Evolutionary conservation across 352 stramenopile genomes (phyloP).

Genomic region (Phytopythium oedochilum): DNA sequence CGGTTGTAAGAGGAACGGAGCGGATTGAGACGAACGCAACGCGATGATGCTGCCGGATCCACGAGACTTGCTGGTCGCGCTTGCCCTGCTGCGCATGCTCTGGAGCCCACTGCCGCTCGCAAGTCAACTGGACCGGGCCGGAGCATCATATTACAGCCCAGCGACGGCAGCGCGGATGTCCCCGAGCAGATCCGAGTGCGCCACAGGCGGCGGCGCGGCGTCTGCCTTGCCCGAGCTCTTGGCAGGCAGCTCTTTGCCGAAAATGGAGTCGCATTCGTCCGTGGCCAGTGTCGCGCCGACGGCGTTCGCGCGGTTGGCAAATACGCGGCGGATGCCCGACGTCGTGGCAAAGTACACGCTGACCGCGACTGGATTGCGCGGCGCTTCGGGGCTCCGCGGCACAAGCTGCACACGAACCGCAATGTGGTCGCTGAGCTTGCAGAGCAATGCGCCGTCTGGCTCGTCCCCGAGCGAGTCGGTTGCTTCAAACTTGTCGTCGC

Average conservation of each 20-base stretch:
- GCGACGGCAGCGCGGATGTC: conserved; percentile 43
- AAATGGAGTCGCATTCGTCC: conserved; percentile 28
- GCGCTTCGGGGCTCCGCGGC: background rate
- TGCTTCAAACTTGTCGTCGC: conserved; percentile 32
- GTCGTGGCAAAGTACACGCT: conserved; percentile 42
- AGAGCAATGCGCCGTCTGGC: conserved; percentile 35
- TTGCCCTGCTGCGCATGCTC: too few relatives aligned
- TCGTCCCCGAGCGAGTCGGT: conserved; percentile 27
- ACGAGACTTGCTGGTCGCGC: too few relatives aligned
- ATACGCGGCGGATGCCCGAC: conserved; percentile 33
- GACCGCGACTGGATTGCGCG: conserved; percentile 25
- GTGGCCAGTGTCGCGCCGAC: conserved; percentile 5
- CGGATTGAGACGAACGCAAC: too few relatives aligned
- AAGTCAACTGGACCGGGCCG: background rate
- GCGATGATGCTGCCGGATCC: too few relatives aligned
- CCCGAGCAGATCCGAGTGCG: conserved; percentile 26
- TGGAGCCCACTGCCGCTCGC: too few relatives aligned
- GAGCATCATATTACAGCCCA: conserved; percentile 14
- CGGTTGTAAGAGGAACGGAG: background rate
- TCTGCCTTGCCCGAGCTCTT: conserved; percentile 6
- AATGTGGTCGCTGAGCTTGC: conserved; percentile 45
- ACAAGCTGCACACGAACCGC: conserved; percentile 30
- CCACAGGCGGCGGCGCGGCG: conserved; percentile 8
- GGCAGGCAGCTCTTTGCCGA: conserved; percentile 26
- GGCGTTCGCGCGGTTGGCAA: conserved; percentile 42